phyloP scores from a whole-genome alignment of 805 yeast genomes.

The Lachancea kluyveri region DNA sequence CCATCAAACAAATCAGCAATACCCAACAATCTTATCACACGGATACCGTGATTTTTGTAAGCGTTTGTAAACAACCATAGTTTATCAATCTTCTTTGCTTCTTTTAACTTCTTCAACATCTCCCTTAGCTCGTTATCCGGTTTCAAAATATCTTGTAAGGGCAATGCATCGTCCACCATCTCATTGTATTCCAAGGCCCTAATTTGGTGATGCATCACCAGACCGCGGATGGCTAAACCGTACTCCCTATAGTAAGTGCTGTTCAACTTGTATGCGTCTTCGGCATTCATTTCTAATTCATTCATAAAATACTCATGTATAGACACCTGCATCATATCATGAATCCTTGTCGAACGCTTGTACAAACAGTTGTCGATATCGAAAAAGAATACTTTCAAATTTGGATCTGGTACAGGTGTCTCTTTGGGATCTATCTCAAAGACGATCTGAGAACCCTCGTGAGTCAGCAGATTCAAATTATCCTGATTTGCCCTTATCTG shows the following conservation, averaged over 20 bases:
- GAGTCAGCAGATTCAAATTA: constrained; percentile 28
- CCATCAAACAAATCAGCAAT: constrained; percentile 94
- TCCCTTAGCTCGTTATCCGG: constrained; percentile 54
- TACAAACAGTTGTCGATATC: constrained; percentile 94
- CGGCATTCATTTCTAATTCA: constrained; percentile 53
- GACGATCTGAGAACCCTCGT: constrained; percentile 30
- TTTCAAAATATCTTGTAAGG: constrained; percentile 67
- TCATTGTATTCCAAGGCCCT: constrained; percentile 85
- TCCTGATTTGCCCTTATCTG: constrained; percentile 27
- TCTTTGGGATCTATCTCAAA: constrained; percentile 24
- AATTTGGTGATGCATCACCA: constrained; percentile 56
- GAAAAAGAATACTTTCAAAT: constrained; percentile 55
- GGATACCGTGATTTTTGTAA: constrained; percentile 78
- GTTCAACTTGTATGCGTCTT: constrained; percentile 70
- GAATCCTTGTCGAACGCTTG: constrained; percentile 65
- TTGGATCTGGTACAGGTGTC: constrained; percentile 25
- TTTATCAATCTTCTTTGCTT: constrained; percentile 51
- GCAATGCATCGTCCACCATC: constrained; percentile 88
- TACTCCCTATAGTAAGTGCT: constrained; percentile 73
- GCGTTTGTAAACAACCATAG: constrained; percentile 96
- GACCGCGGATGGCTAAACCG: constrained; percentile 91
- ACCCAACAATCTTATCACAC: constrained; percentile 76
- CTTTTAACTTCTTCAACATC: constrained; percentile 40
- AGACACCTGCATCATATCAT: constrained; percentile 79
- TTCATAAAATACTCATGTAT: constrained; percentile 77